Conservation (phyloP, 176 grass and related monocot species). For the Musa troglodytarum region DNA sequence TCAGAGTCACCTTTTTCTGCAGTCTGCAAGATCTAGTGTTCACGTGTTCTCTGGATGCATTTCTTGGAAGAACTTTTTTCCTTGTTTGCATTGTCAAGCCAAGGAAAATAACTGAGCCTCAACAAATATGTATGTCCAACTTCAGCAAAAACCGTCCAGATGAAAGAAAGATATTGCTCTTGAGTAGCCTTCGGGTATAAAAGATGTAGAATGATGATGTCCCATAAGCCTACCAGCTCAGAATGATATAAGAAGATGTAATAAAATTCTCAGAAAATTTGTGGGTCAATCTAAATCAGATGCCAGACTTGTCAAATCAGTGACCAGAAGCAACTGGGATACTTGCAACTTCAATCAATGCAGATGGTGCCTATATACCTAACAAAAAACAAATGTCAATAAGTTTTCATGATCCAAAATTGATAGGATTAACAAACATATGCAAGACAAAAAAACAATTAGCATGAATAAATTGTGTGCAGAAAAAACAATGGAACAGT, state of each 20-base stretch:
- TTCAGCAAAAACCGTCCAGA: background rate
- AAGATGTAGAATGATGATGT: background rate
- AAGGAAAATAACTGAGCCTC: conserved; percentile 10
- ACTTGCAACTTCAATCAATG: background rate
- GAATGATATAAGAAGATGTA: background rate
- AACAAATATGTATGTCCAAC: background rate
- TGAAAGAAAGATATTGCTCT: background rate
- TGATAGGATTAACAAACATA: background rate
- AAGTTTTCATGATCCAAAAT: background rate
- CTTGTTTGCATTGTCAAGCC: conserved; percentile 61
- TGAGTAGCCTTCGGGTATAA: background rate
- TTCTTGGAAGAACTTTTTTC: conserved; percentile 54
- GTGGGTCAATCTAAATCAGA: conserved; percentile 1
- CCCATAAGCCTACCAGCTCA: background rate
- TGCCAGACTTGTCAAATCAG: background rate
- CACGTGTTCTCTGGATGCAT: conserved; percentile 35
- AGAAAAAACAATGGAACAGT: background rate
- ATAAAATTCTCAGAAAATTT: background rate
- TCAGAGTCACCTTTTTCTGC: conserved; percentile 39
- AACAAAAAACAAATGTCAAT: background rate
- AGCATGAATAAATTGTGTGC: background rate
- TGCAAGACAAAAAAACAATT: background rate
- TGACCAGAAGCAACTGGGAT: background rate
- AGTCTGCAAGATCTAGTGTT: conserved; percentile 29
- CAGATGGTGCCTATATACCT: background rate